Base-by-base conservation (phyloP, 176 grass and related monocot species). In the Alopecurus myosuroides region DNA sequence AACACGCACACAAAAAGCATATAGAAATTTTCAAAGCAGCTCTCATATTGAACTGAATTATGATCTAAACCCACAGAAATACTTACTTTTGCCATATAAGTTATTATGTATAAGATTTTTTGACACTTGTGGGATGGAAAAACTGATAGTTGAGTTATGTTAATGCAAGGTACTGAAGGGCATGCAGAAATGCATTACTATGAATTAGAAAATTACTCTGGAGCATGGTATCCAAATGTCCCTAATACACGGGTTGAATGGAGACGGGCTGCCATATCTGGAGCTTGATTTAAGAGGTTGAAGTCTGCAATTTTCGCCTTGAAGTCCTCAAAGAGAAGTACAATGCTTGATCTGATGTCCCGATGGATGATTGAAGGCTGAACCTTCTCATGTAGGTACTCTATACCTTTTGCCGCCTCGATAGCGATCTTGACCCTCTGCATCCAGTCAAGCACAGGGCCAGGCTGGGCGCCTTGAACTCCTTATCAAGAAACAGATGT, bases 351-450 rank as follows among this genome's bases (percentile, higher is more conserved):
- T 89, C 89, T 87, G 77, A 94, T 94, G 82, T 94, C 92, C 40
- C 86, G 84, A 66, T 91, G 92, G 78, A 94, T 89, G 74, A 91
- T 87, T 70, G 89, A 85, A 81, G 89, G 84, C 40, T 94, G 92
- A 87, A 91, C 89, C 84, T 91, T 94, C 78, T 94, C 92, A 83
- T 94, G 92, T 35, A 94, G 87, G 86, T 94, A 91, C 48, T 89
- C 89, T 68, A 94, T 76, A 25, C 92, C 92, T 81, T 94, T 94
- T 53, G 92, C 92, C 55, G 89, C 92, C 69, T 94, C 92, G 11
- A 94, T 86, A 50, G 89, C 84, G 85, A 94, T 91, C 87, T 86
- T 94, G 52, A 94, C 86, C 74, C 92, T 85, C 41, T 91, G 92
- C 70, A 56, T 91, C 92, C 92, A 94, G 44, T 87, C 77, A 86